These are phyloP conservation scores for Magnaporthiopsis rhizophila DNA, from an alignment of 2,329 filamentous ascomycete genomes.

Conservation along the genomic window DNA sequence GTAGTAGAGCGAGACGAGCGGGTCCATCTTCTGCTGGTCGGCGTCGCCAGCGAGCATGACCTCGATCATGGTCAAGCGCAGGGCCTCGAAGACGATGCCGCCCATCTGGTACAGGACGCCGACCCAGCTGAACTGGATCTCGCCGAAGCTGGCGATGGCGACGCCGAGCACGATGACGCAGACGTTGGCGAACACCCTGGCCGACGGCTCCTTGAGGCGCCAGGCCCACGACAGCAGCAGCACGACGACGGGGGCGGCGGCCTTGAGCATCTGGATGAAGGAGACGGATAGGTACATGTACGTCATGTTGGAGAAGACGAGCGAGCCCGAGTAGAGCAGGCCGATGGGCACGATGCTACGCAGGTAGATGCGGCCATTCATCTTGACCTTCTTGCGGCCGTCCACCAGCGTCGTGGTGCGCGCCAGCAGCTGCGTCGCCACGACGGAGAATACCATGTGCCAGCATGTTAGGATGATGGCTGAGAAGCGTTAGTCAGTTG, in stretches of 20 bases:
- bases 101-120: slow-evolving; percentile 64
- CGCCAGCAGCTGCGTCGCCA: slow-evolving; percentile 87
- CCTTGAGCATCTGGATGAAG: slow-evolving; percentile 98
- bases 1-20: slow-evolving; percentile 82
- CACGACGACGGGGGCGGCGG: slow-evolving; percentile 58
- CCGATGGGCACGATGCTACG: slow-evolving; percentile 89
- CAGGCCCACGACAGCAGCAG: slow-evolving; percentile 57
- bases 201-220: slow-evolving; percentile 40
- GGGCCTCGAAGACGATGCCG: slow-evolving; percentile 73
- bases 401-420: slow-evolving; percentile 82
- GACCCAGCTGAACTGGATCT: slow-evolving; percentile 59
- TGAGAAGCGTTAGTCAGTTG: slow-evolving; percentile 14
- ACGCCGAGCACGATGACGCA: slow-evolving; percentile 45
- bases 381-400: slow-evolving; percentile 87
- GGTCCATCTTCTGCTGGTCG: slow-evolving; percentile 72
- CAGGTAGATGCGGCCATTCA: slow-evolving; percentile 86
- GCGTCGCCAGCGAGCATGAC: slow-evolving; percentile 47
- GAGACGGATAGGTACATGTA: slow-evolving; percentile 90
- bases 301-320: slow-evolving; percentile 91
- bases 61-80: slow-evolving; percentile 79
- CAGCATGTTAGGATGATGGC: slow-evolving; percentile 80
- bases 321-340: slow-evolving; percentile 82
- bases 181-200: slow-evolving; percentile 37
- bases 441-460: slow-evolving; percentile 83
- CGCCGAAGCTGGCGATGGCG: slow-evolving; percentile 47